These are phyloP conservation scores for Annulohypoxylon stygium DNA, from an alignment of 495 filamentous ascomycete species.

Conservation along the genomic window DNA sequence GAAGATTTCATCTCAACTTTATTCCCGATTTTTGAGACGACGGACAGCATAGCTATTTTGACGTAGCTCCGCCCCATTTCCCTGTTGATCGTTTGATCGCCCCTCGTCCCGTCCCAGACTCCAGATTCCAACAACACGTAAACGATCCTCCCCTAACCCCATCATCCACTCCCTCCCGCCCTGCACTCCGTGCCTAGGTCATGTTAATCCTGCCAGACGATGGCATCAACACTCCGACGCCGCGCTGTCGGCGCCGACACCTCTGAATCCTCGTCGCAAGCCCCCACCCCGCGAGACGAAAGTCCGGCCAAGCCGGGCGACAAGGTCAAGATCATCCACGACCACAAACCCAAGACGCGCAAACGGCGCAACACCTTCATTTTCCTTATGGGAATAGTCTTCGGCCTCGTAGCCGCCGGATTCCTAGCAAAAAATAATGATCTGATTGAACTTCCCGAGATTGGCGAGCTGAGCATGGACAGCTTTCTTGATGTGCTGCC, in stretches of 20 bases:
- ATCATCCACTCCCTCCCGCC: slow-evolving; percentile 25
- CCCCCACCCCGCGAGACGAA: slow-evolving; percentile 53
- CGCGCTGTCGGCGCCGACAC: slow-evolving; percentile 56
- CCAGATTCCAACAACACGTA: slow-evolving; percentile 14
- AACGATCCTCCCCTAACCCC: slow-evolving; percentile 15
- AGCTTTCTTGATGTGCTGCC: slow-evolving; percentile 85
- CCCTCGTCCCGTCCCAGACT: background rate
- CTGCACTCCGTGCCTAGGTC: slow-evolving; percentile 38
- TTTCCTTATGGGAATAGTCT: slow-evolving; percentile 84
- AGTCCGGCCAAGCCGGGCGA: slow-evolving; percentile 62
- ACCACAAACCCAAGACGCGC: slow-evolving; percentile 59
- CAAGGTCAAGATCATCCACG: slow-evolving; percentile 60
- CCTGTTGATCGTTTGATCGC: slow-evolving; percentile 15
- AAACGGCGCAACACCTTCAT: slow-evolving; percentile 83
- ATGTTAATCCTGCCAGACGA: slow-evolving; percentile 43
- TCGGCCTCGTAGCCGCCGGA: slow-evolving; percentile 82
- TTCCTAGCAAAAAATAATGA: slow-evolving; percentile 89
- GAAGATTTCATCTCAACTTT: background rate
- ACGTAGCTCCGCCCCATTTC: slow-evolving; percentile 34
- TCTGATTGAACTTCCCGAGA: slow-evolving; percentile 81
- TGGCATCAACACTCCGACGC: slow-evolving; percentile 65
- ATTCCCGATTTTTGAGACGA: background rate
- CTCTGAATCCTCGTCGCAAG: slow-evolving; percentile 50
- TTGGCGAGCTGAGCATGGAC: slow-evolving; percentile 87
- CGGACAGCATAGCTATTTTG: slow-evolving; percentile 10